Evolutionary conservation across 176 grass and related monocot genomes (phyloP).

Genomic region (Hsuehochloa calcarea): DNA sequence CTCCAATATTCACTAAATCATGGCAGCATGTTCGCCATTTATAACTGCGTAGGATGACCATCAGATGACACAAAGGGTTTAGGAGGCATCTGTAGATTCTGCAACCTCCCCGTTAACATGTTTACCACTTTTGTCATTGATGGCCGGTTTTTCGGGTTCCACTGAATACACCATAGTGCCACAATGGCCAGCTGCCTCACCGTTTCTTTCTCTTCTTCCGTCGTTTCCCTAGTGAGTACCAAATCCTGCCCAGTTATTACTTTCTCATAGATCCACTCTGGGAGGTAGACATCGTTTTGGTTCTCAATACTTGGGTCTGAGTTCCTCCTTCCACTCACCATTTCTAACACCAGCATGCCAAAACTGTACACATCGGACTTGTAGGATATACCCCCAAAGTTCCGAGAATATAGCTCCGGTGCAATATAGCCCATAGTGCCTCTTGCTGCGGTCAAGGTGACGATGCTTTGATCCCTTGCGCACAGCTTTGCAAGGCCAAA

Average conservation of each 20-base stretch:
- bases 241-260: constrained; percentile 9
- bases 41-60: no score
- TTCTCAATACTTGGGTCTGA: constrained; percentile 36
- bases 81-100: no score
- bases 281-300: constrained; percentile 33
- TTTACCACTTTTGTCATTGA: constrained; percentile 62
- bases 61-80: no score
- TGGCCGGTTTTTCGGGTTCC: constrained; percentile 47
- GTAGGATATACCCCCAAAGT: constrained; percentile 40
- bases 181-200: constrained; percentile 42
- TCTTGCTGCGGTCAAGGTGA: constrained; percentile 43
- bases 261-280: constrained; percentile 47
- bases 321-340: constrained; percentile 56
- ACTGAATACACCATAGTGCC: constrained; percentile 68
- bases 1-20: neutral
- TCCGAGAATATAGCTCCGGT: constrained; percentile 39
- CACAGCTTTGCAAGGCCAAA: constrained; percentile 70
- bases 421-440: constrained; percentile 57
- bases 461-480: constrained; percentile 55
- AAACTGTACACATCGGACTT: constrained; percentile 57
- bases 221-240: neutral
- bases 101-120: constrained; percentile 40
- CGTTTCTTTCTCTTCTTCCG: constrained; percentile 21
- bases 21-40: no score
- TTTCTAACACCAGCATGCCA: constrained; percentile 48